Conservation (phyloP, 495 filamentous ascomycete species). For the Penicillium nucicola region DNA sequence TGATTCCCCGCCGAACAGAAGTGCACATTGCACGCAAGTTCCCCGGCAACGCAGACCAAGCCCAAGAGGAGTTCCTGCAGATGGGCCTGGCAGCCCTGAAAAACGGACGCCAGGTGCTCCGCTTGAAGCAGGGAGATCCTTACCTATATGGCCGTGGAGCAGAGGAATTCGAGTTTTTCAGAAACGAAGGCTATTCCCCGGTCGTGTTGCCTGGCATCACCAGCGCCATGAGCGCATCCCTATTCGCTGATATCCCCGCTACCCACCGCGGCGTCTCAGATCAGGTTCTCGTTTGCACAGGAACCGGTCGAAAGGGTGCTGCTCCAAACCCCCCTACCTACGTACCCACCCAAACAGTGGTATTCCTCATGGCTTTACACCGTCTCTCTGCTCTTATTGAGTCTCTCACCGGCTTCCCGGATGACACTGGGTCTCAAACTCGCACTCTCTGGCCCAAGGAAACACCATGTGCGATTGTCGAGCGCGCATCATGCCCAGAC, state of each 20-base stretch:
- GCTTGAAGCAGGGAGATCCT: slow-evolving; percentile 94
- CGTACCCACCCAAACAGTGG: slow-evolving; percentile 71
- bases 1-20: slow-evolving; percentile 85
- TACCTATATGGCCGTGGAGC: slow-evolving; percentile 94
- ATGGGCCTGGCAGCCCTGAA: slow-evolving; percentile 70
- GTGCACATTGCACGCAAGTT: slow-evolving; percentile 96
- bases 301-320: slow-evolving; percentile 89
- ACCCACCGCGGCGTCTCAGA: slow-evolving; percentile 90
- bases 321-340: slow-evolving; percentile 77
- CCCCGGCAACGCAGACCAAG: slow-evolving; percentile 90
- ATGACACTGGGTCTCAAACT: slow-evolving; percentile 14
- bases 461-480: slow-evolving; percentile 88
- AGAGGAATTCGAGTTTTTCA: slow-evolving; percentile 89
- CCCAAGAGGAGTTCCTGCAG: slow-evolving; percentile 85
- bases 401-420: slow-evolving; percentile 49
- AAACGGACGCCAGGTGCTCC: slow-evolving; percentile 73
- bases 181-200: slow-evolving; percentile 62
- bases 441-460: slow-evolving; percentile 44
- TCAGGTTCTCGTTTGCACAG: slow-evolving; percentile 90
- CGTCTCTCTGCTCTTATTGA: slow-evolving; percentile 68
- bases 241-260: slow-evolving; percentile 83
- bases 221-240: slow-evolving; percentile 76
- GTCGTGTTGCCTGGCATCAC: slow-evolving; percentile 88
- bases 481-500: slow-evolving; percentile 91
- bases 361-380: slow-evolving; percentile 97